A percentile compares a stretch with the other conserved stretches of the same genome.
Evolutionary conservation across 306 rosid genomes (phyloP).

Genomic region (Prunus salicina): DNA sequence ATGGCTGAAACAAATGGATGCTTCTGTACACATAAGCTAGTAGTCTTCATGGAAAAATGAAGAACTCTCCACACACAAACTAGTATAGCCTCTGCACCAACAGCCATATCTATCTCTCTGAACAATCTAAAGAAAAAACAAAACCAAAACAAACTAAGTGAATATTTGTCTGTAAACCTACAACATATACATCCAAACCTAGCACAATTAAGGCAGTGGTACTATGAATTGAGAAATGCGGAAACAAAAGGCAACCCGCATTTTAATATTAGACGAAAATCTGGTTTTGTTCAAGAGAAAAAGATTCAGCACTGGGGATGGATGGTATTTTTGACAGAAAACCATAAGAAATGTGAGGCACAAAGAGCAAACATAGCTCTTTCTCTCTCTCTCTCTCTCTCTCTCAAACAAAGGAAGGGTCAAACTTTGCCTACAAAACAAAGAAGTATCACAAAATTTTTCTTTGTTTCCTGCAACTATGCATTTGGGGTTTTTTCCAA

Average conservation of each 20-base stretch:
- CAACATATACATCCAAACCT: not conserved
- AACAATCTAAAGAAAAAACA: not conserved
- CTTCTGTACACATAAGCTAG: constrained; percentile 33
- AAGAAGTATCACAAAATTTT: constrained; percentile 29
- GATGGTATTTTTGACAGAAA: constrained; percentile 7
- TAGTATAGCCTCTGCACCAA: constrained; percentile 47
- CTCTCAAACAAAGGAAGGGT: constrained; percentile 17
- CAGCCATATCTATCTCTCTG: constrained; percentile 43
- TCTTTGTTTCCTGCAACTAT: constrained; percentile 18
- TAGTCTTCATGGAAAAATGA: constrained; percentile 29
- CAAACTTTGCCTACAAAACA: constrained; percentile 22
- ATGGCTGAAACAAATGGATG: constrained; percentile 49
- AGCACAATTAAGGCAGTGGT: not conserved
- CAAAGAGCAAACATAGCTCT: constrained; percentile 21
- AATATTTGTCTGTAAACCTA: not conserved
- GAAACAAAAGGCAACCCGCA: constrained; percentile 1
- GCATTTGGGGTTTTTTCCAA: constrained; percentile 34
- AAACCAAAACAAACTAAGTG: not conserved
- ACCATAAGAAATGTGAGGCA: constrained; percentile 23
- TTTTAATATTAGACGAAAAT: not conserved
- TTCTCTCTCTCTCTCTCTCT: too few species aligned
- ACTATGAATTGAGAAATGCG: not conserved
- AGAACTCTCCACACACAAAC: constrained; percentile 33
- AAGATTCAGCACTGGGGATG: not conserved
- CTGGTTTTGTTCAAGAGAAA: not conserved